Base-by-base conservation (phyloP, 2,329 filamentous ascomycete species). In the Sporothrix pseudoabietina region DNA sequence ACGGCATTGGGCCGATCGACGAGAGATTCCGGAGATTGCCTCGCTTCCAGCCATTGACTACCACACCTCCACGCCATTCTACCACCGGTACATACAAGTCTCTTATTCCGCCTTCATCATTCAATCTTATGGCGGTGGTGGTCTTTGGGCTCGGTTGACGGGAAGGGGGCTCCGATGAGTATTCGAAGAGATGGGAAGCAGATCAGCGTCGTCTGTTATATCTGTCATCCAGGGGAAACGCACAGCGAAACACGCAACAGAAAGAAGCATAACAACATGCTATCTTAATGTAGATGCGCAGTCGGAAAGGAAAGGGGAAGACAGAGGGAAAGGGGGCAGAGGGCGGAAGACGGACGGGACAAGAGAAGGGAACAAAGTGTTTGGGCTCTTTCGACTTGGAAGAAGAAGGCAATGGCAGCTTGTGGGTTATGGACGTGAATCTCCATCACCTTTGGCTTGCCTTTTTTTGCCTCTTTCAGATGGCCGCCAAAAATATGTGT, bases 251-350 rank as follows among this genome's bases (percentile, higher is more conserved):
- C 47, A 55, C 26, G 47, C 32, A 10, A 55, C 66, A 69, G 44
- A 54, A 54, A 39, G 41, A 68, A 52, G 65, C 41, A 68, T 69
- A 19, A 12, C 54, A 61, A 47, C 69, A 44, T 70, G 55, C 39
- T 54, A 14, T 30, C 35, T 52, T 54, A 26, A 57, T 55, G 68
- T 71, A 71, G 54, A 61, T 59, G 69, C 32, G 35, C 52, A 44
- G 69, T 32, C 69, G 54, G 69, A 61, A 59, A 57, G 54, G 69
- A 54, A 71, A 61, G 69, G 69, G 69, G 69, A 59, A 47, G 49
- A 70, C 52, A 41, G 35, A 49, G 22, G 39, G 54, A 44, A 57
- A 49, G 30, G 49, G 66, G 22, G 39, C 35, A 71, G 54, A 71
- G 69, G 69, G 69, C 68, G 66, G 30, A 39, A 69, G 66, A 57